Evolutionary conservation across 2,329 filamentous ascomycete genomes (phyloP), one percentile per base, ranked within the genome.

Genomic region (Aspergillus phoenicis): DNA sequence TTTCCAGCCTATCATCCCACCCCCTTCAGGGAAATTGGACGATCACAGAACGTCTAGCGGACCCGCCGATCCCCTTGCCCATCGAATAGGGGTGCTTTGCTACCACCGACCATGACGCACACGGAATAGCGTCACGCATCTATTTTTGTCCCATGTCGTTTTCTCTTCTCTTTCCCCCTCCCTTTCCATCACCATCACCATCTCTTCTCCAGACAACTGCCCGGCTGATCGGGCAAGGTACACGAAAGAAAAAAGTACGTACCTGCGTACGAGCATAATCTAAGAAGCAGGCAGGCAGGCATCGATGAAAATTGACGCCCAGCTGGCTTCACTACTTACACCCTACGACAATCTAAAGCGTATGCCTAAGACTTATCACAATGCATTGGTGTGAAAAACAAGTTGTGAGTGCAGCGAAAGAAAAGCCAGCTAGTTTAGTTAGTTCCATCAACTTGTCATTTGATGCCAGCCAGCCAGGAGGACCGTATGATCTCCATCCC

Each of bases 1-100:
- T 58, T 57, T 45, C 36, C 51, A 57, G 52, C 62, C 62, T 63
- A 63, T 63, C 59, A 57, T 53, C 49, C 38, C 13, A 28, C 28
- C 15, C 33, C 53, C 49, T 53, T 43, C 52, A 33, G 45, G 33
- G 38, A 39, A 52, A 47, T 13, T 38, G 51, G 56, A 36, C 56
- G 56, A 61, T 63, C 62, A 56, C 48, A 54, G 39, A 47, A 30
- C 52, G 17, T 57, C 52, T 59, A 51, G 54, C 30, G 58, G 47
- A 26, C 43, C 39, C 58, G 52, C 43, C 53, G 55, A 57, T 54
- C 30, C 38, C 24, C 15, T 33, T 11, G 17, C 22, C 30, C 17
- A 52, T 51, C 55, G 53, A 60, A 62, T 55, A 33, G 48, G 54
- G 24, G 57, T 57, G 36, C 47, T 59, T 62, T 62, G 8, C 36